Conservation (phyloP, 768 basidiomycete species). For the Leucocoprinus birnbaumii region DNA sequence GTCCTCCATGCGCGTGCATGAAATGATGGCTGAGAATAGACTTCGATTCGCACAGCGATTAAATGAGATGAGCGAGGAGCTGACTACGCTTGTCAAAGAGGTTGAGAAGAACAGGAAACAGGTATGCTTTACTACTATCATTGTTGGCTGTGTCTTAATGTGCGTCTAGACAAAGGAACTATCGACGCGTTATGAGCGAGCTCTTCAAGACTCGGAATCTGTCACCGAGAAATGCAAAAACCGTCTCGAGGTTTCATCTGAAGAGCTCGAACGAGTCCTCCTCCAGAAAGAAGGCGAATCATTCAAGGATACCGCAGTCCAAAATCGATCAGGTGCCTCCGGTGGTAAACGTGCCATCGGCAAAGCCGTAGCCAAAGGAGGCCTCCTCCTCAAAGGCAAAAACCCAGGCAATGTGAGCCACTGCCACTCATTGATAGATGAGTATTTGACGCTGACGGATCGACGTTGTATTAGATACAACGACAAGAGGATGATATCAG, state of each 20-base stretch:
- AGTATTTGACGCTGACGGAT: constrained; percentile 2
- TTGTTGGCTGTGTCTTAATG: background rate
- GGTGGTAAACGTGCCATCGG: constrained; percentile 78
- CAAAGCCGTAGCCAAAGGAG: constrained; percentile 90
- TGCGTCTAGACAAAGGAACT: constrained; percentile 82
- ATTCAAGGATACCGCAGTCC: constrained; percentile 74
- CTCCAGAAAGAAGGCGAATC: constrained; percentile 96
- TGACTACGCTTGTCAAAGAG: constrained; percentile 79
- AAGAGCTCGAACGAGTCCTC: constrained; percentile 90
- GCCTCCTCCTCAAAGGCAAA: constrained; percentile 85
- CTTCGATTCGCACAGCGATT: constrained; percentile 82
- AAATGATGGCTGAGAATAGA: constrained; percentile 86
- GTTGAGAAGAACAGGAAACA: constrained; percentile 93
- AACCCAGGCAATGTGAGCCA: constrained; percentile 78
- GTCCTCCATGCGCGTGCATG: constrained; percentile 83
- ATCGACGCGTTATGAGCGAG: constrained; percentile 82
- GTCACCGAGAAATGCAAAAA: constrained; percentile 86
- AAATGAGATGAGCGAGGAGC: constrained; percentile 97
- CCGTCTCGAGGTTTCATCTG: constrained; percentile 84
- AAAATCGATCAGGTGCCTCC: constrained; percentile 55
- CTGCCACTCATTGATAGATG: background rate
- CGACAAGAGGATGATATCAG: constrained; percentile 95
- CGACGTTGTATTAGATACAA: constrained; percentile 55
- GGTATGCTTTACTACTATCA: constrained; percentile 36
- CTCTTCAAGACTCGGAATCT: constrained; percentile 82